These are phyloP conservation scores for Apiospora saccharicola DNA, from an alignment of 2,329 filamentous ascomycete species.

Conservation along the genomic window DNA sequence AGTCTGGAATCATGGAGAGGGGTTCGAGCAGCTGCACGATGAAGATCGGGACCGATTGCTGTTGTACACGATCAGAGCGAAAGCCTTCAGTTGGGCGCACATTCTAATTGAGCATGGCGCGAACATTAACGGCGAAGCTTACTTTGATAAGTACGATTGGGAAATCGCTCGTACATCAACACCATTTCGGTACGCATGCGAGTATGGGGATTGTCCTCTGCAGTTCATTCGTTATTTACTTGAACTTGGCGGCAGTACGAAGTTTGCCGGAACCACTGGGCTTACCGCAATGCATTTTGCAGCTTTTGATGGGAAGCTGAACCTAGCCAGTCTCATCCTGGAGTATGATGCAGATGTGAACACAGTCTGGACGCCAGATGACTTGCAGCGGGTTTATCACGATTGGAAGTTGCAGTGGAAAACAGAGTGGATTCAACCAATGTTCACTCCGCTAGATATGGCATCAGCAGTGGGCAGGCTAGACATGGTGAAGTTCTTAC, in stretches of 20 bases:
- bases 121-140: neutral
- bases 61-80: rapidly evolving
- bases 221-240: neutral
- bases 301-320: neutral
- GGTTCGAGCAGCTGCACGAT: neutral
- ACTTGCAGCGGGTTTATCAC: too few species aligned
- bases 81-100: neutral
- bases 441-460: neutral
- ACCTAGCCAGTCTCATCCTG: neutral
- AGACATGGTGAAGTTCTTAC: neutral
- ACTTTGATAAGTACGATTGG: too few species aligned
- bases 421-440: neutral
- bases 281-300: neutral
- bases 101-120: neutral
- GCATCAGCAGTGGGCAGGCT: neutral
- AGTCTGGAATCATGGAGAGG: neutral
- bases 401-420: too few species aligned
- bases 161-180: too few species aligned
- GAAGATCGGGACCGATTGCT: neutral
- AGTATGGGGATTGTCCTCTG: too few species aligned
- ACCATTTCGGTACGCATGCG: too few species aligned
- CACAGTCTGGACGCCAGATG: neutral
- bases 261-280: neutral
- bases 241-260: neutral
- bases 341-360: neutral